A percentile compares a stretch with the other conserved stretches of the same genome.
phyloP scores from a whole-genome alignment of 2,329 filamentous ascomycete genomes.

The Fusarium proliferatum region DNA sequence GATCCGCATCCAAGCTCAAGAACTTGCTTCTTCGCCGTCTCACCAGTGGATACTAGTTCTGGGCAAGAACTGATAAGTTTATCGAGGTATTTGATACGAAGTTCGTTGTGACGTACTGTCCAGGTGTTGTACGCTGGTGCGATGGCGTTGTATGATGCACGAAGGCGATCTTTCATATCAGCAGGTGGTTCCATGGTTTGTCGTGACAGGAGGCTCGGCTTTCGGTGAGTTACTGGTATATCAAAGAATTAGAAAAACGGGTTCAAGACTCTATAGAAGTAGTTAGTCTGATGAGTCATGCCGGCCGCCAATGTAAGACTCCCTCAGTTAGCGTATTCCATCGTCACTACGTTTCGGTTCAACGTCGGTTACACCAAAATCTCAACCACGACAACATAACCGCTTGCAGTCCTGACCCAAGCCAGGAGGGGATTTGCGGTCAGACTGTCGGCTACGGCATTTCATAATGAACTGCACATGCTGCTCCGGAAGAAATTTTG shows the following conservation, averaged over 20 bases:
- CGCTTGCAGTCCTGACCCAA: rapidly evolving
- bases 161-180: slow-evolving; percentile 2
- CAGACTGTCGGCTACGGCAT: neutral
- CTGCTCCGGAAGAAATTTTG: neutral
- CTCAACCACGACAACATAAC: neutral
- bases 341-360: rapidly evolving
- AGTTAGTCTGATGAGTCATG: neutral
- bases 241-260: rapidly evolving
- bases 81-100: slow-evolving; percentile 1
- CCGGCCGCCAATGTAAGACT: neutral
- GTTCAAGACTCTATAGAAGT: too few relatives aligned
- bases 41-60: neutral
- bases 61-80: neutral
- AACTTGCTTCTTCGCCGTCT: neutral
- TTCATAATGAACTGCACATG: neutral
- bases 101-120: slow-evolving; percentile 8
- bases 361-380: neutral
- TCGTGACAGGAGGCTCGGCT: rapidly evolving
- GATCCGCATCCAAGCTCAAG: slow-evolving; percentile 27
- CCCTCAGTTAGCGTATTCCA: neutral
- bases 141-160: slow-evolving; percentile 11
- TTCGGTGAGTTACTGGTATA: neutral
- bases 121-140: slow-evolving; percentile 25
- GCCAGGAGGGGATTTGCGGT: rapidly evolving
- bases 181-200: neutral